Conservation (phyloP, 2,329 filamentous ascomycete species). For the Ceratocystis alfenasii region DNA sequence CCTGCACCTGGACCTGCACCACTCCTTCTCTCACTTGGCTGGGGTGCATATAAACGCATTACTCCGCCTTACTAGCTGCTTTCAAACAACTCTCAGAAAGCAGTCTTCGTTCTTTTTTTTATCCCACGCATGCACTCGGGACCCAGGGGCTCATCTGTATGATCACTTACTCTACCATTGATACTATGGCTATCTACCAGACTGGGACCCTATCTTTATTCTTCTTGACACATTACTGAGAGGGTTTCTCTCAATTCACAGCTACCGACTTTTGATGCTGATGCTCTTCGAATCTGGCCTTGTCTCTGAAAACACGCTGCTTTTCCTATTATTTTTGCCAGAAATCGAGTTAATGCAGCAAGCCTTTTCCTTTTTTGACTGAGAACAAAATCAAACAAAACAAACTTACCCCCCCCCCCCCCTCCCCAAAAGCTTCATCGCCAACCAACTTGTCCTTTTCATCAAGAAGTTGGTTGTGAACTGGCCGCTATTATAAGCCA, state of each 20-base stretch:
- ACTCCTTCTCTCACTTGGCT: neutral
- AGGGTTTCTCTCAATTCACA: neutral
- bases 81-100: neutral
- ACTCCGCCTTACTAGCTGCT: neutral
- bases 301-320: neutral
- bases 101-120: slow-evolving; percentile 1
- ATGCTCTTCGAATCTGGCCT: neutral
- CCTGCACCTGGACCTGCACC: neutral
- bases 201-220: neutral
- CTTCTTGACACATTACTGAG: neutral
- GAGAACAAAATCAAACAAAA: neutral
- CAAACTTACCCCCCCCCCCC: neutral
- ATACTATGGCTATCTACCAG: neutral
- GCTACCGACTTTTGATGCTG: neutral
- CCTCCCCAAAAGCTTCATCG: neutral
- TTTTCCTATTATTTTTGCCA: neutral
- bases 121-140: neutral
- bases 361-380: neutral
- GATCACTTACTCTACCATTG: neutral
- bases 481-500: neutral
- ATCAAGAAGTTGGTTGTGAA: neutral
- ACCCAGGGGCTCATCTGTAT: neutral
- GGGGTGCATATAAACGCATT: neutral
- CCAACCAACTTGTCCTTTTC: neutral
- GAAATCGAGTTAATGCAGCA: neutral